Base-by-base conservation (phyloP, 192 early-diverging fungal species). In the Linnemannia zychae region DNA sequence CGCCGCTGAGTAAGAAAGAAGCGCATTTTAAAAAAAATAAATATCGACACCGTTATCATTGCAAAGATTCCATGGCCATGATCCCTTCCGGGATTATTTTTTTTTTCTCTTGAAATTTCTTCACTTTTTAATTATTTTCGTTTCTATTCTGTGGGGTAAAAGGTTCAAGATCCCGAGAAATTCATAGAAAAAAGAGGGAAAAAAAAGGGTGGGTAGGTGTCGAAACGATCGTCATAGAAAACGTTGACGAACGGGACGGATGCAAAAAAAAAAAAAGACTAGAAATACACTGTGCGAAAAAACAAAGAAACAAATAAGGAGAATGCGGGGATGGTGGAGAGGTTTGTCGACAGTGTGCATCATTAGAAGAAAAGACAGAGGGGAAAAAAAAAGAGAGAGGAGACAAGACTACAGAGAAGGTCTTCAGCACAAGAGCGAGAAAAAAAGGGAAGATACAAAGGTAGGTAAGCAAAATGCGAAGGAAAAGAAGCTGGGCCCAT, bases 121-220 rank as follows among this genome's bases (percentile, higher is more conserved):
- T 75, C 73, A 75, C 73, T 75, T 75, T 74, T 75, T 57, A 44
- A 47, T 75, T 52, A 47, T 34, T 73, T 49, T 52, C 33, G 34
- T 57, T 75, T 75, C 36, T 75, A 34, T 75, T 75, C 57, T 63
- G 57, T 63, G 57, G 57, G 57, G 53, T 22, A 15, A 63, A 60
- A 31, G n/a, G 20, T 74, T 50, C 73, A 75, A 75, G 73, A 75
- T 75, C 73, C 73, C 73, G 73, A 75, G 73, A 75, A 75, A 75
- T 75, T 24, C 49, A 50, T 47, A 53, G 47, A 50, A 73, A 73
- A 48, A 73, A 33, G 20, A 73, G 36, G 37, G 24, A 73, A 73
- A 72, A 73, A 50, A 36, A 73, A n/a, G 20, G 38, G 57, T 18
- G 15, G 52, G 57, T 40, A 31, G n/a, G 22, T 7, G 6, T 20